A percentile compares a stretch with the other conserved stretches of the same genome.
Conservation (phyloP, 2,329 filamentous ascomycete genomes). For the Geosmithia morbida region DNA sequence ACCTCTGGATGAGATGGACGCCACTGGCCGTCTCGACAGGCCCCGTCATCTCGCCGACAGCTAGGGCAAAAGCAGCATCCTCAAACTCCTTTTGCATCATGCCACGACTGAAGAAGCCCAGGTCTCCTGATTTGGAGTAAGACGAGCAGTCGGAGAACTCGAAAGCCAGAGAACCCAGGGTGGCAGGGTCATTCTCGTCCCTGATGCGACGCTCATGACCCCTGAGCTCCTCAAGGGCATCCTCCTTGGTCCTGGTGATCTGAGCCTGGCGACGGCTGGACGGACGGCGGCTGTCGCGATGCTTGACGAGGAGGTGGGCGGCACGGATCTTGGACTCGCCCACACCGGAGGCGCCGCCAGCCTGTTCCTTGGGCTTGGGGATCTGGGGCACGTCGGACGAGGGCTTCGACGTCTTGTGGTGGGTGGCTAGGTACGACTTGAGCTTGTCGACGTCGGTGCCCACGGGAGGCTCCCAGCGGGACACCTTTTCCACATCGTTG, state of each 20-base stretch:
- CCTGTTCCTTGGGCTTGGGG: conserved; percentile 20
- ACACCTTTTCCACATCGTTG: conserved; percentile 74
- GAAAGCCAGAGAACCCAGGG: conserved; percentile 70
- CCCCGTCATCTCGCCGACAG: conserved; percentile 73
- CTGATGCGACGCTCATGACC: conserved; percentile 65
- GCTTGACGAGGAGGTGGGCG: conserved; percentile 88
- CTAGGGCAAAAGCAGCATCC: conserved; percentile 81
- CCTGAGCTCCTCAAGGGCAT: conserved; percentile 66
- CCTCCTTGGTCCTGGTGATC: conserved; percentile 79
- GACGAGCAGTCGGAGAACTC: conserved; percentile 94
- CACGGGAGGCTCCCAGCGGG: conserved; percentile 84
- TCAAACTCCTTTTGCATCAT: conserved; percentile 99
- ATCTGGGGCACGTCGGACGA: conserved; percentile 22
- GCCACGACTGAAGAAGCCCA: conserved; percentile 86
- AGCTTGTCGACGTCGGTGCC: conserved; percentile 85
- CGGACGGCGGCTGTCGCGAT: conserved; percentile 73
- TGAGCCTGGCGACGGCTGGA: conserved; percentile 86
- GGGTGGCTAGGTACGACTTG: conserved; percentile 82
- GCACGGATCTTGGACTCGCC: conserved; percentile 69
- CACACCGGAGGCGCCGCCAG: not conserved
- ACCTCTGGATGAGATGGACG: conserved; percentile 92
- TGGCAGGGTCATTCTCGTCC: conserved; percentile 48
- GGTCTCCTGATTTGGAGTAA: conserved; percentile 81
- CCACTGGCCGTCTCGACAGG: conserved; percentile 89
- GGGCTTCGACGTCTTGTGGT: conserved; percentile 52